Evolutionary conservation across 306 rosid species (phyloP), one percentile per base, ranked within the genome.

Genomic region (Clitoria ternatea): DNA sequence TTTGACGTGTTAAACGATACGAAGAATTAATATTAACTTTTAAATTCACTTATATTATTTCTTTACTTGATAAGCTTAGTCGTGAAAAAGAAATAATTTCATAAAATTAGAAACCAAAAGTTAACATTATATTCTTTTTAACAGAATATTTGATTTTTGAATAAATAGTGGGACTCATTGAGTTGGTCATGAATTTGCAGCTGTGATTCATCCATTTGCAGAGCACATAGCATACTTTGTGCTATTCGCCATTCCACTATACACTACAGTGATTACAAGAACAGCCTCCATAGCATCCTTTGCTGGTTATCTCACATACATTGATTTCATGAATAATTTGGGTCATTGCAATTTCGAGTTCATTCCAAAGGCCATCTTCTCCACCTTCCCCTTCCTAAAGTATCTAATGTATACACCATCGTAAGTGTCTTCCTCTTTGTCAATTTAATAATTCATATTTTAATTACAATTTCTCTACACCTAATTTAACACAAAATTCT

Each of bases 271-370:
- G 13, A 0, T 60, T 0, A 73, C 85, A 0, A 47, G 50, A 65
- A 90, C 85, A 14, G 93, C 85, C 0, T 90, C 93, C 0, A 74
- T 87, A 5, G 80, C 30, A 1, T 76, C 88, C 4, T 35, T 69
- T 4, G 53, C 76, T 6, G 80, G 75, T 18, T 87, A 90, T 53
- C 4, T 87, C 0, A 18, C 47, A 0, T 90, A 60, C 56, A 72
- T 90, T 43, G 96, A 90, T 17, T 82, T 85, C 63, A 87, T 87
- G 96, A 90, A 90, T 81, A 90, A 90, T 44, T 37, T 90, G 87
- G 96, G 96, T 18, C 96, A 90, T 50, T 90, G 96, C 82, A 90
- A 90, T 72, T 82, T 90, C 7, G 94, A 90, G 78, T 10, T 75
- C 66, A 44, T 87, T 72, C 94, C 96, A 2, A 77, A 39, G 8